These are phyloP conservation scores for Cornus florida DNA, from an alignment of 148 eudicot species.

Conservation along the genomic window DNA sequence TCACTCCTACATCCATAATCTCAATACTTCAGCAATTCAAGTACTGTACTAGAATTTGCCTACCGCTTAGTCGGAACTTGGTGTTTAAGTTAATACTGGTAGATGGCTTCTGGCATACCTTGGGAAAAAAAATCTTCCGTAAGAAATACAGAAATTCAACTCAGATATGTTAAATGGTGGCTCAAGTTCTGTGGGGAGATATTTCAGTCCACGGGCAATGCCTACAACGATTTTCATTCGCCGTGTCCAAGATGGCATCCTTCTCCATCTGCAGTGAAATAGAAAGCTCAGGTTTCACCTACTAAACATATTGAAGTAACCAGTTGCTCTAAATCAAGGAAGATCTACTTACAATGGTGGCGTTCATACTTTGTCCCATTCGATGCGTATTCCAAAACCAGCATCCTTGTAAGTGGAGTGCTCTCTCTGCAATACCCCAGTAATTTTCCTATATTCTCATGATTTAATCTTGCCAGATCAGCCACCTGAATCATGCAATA, in stretches of 20 bases:
- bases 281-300: constrained; percentile 26
- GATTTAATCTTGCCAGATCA: constrained; percentile 84
- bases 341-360: constrained; percentile 75
- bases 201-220: constrained; percentile 78
- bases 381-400: constrained; percentile 84
- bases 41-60: not conserved
- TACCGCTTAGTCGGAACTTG: too few relatives aligned
- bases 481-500: constrained; percentile 57
- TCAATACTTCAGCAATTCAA: not conserved
- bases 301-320: constrained; percentile 10
- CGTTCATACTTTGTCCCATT: constrained; percentile 91
- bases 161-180: constrained; percentile 89
- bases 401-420: constrained; percentile 86
- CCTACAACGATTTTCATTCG: constrained; percentile 88
- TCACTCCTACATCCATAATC: too few relatives aligned
- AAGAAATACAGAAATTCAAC: constrained; percentile 84
- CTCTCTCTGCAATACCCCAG: constrained; percentile 85
- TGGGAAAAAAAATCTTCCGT: constrained; percentile 94
- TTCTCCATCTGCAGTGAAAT: constrained; percentile 62
- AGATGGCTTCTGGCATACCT: constrained; percentile 41
- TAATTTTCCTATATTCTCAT: constrained; percentile 75
- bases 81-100: not conserved
- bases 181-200: constrained; percentile 85
- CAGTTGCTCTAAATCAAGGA: not conserved
- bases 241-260: constrained; percentile 90